Percentiles rank a stretch among this genome's conserved stretches.
Evolutionary conservation across 371 early-diverging fungal genomes (phyloP).

Genomic region (Chytridium lagenaria): DNA sequence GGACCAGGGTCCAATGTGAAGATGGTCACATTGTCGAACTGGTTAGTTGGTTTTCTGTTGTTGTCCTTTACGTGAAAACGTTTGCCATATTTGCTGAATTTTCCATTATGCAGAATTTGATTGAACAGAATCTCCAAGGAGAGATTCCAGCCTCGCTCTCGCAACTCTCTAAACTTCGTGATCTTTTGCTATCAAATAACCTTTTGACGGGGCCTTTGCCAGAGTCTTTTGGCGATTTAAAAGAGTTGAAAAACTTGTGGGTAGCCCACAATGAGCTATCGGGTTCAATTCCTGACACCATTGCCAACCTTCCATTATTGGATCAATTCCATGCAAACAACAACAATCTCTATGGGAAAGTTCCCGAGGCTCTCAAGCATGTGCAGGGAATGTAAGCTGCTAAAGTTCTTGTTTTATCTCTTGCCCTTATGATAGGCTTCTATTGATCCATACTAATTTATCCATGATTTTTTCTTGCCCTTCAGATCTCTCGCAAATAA

Average conservation of each 20-base stretch:
- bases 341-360: not conserved
- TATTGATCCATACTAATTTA: too few species aligned
- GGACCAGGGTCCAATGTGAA: conserved; percentile 10
- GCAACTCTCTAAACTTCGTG: not conserved
- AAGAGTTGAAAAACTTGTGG: not conserved
- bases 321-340: not conserved
- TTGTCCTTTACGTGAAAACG: too few species aligned
- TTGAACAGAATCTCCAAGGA: conserved; percentile 2
- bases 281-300: not conserved
- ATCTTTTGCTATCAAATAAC: not conserved
- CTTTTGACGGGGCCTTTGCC: conserved; percentile 5
- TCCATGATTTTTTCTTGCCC: not conserved
- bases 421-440: too few species aligned
- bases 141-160: not conserved
- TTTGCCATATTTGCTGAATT: too few species aligned
- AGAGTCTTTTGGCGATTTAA: not conserved
- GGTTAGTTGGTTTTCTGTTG: too few species aligned
- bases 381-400: conserved; percentile 14
- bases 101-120: not conserved
- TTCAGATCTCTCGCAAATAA: not conserved
- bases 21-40: conserved; percentile 12
- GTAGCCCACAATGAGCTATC: conserved; percentile 2
- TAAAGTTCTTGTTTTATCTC: not conserved
- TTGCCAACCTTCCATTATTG: not conserved
- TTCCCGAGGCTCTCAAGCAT: not conserved